A percentile compares a stretch with the other conserved stretches of the same genome.
Evolutionary conservation across 2,329 filamentous ascomycete genomes (phyloP).

Genomic region (Monilinia fructicola): DNA sequence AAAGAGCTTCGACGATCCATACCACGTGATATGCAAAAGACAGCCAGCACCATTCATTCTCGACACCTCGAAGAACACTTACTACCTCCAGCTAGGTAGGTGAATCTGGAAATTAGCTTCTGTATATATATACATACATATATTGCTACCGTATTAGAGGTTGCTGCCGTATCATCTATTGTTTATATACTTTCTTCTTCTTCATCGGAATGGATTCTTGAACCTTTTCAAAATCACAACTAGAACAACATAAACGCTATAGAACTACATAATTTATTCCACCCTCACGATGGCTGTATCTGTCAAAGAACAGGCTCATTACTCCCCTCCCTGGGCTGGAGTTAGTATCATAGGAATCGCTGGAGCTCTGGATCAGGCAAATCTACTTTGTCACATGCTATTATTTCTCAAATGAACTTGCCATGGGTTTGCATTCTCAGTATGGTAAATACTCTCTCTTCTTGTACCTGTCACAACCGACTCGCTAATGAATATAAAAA

Average conservation of each 20-base stretch:
- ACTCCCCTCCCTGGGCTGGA: constrained; percentile 93
- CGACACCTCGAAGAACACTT: neutral
- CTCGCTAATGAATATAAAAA: constrained; percentile 21
- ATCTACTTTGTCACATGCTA: constrained; percentile 88
- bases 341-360: constrained; percentile 96
- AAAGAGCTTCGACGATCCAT: accelerated
- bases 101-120: neutral
- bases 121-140: constrained; percentile 11
- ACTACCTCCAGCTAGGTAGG: no score
- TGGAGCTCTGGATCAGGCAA: constrained; percentile 91
- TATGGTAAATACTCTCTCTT: constrained; percentile 63
- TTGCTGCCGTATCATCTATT: neutral
- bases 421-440: constrained; percentile 98
- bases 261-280: neutral
- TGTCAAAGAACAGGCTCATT: constrained; percentile 57
- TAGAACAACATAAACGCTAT: neutral
- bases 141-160: neutral
- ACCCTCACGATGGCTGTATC: constrained; percentile 29
- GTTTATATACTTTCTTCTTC: neutral
- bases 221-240: neutral
- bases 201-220: neutral
- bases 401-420: constrained; percentile 83
- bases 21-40: neutral
- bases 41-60: neutral
- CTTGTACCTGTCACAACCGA: neutral